Base-by-base conservation (phyloP, 805 yeast genomes). In the Metschnikowia orientalis region DNA sequence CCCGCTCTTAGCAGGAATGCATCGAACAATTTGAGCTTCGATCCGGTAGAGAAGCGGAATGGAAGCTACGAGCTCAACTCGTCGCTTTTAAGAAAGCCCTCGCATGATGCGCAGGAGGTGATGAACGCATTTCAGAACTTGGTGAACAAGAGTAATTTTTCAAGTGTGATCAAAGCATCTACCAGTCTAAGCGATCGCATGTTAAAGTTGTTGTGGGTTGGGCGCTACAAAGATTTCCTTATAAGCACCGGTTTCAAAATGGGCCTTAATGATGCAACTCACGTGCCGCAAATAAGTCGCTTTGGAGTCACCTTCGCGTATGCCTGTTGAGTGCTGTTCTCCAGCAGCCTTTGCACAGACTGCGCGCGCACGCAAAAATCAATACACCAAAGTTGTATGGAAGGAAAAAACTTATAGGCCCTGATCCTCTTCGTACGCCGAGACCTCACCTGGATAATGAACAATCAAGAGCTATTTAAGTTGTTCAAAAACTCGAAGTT, bases 201-300 rank as follows among this genome's bases (percentile, higher is more conserved):
- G 39, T 46, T 85, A 9, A 77, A 75, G 39, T 30, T 88, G 5
- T 60, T 85, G 27, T 90, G 97, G 96, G 96, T 85, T 48, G 96
- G 97, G 0, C 75, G 82, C 40, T 76, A 75, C 48, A 79, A 81
- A 47, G 94, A 86, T 26, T 83, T 90, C 53, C 55, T 90, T 32
- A 62, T 89, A 2, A 76, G 85, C 30, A 73, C 90, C 1, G 97
- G 97, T 1, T 67, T 76, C 5, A 76, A 71, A 35, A 38, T 84
- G 3, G 61, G 62, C 28, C 38, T 70, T 16, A 67, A 63, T 33
- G 41, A 46, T 2, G 32, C 30, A 9, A 63, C 69, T 1, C 53
- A 59, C 14, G 57, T 56, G 4, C 81, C 82, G 3, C 74, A 67
- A 27, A 42, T 75, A 6, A 58, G 63, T 14, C 65, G 67, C 18